phyloP scores from a whole-genome alignment of 345 rosid species.

The Arabis hirsuta region DNA sequence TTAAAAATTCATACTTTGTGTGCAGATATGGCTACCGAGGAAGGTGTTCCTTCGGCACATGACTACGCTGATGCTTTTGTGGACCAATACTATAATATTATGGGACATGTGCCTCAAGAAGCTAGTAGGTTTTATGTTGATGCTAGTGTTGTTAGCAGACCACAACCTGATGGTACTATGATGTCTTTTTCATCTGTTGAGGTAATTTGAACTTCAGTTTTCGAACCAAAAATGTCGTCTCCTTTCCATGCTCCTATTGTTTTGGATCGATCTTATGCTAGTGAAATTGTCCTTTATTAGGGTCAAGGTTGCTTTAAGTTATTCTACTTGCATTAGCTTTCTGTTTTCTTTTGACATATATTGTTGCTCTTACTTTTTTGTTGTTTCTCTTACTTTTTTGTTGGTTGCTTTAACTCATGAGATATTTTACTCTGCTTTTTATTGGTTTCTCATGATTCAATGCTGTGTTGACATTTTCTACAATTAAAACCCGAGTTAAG shows the following conservation, averaged over 20 bases:
- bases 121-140: conserved; percentile 34
- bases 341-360: not conserved
- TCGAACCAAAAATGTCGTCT: not conserved
- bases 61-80: conserved; percentile 32
- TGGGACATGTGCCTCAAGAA: not conserved
- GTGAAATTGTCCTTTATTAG: not conserved
- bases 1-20: not conserved
- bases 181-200: conserved; percentile 35
- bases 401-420: too few species aligned
- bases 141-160: conserved; percentile 37
- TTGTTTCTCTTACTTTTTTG: too few species aligned
- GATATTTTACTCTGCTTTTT: too few species aligned
- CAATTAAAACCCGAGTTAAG: not conserved
- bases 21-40: conserved; percentile 47
- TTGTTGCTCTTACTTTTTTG: not conserved
- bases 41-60: conserved; percentile 28
- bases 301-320: not conserved
- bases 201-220: conserved; percentile 23
- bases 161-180: conserved; percentile 42
- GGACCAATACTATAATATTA: conserved; percentile 21
- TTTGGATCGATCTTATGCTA: conserved; percentile 1
- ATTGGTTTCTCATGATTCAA: not conserved
- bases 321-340: not conserved
- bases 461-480: conserved; percentile 6
- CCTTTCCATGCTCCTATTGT: conserved; percentile 2